These are phyloP conservation scores for Plenodomus tracheiphilus DNA, from an alignment of 2,329 filamentous ascomycete species.

Conservation along the genomic window DNA sequence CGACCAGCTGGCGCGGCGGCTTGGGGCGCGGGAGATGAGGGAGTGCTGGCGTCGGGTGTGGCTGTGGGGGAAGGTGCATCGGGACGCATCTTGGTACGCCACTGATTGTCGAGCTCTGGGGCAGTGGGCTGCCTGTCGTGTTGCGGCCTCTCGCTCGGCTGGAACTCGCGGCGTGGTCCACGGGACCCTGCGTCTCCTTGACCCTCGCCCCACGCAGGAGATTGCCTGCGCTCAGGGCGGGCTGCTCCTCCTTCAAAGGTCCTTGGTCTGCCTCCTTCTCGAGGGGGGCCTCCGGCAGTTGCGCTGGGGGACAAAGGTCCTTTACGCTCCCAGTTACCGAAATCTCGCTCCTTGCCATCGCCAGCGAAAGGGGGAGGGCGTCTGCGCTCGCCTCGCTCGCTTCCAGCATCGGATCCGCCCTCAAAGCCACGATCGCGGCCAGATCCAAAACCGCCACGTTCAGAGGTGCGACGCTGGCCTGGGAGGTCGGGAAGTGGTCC, in stretches of 20 bases:
- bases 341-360: constrained; percentile 78
- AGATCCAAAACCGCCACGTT: constrained; percentile 48
- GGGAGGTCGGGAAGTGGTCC: constrained; percentile 81
- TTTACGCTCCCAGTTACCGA: constrained; percentile 92
- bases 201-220: constrained; percentile 76
- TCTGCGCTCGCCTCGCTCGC: constrained; percentile 70
- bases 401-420: constrained; percentile 53
- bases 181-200: constrained; percentile 74
- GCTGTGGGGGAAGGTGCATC: constrained; percentile 68
- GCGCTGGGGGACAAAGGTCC: constrained; percentile 79
- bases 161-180: constrained; percentile 75
- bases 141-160: constrained; percentile 55
- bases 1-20: constrained; percentile 65
- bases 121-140: constrained; percentile 77
- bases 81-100: constrained; percentile 90
- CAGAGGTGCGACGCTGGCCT: constrained; percentile 58
- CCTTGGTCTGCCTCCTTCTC: constrained; percentile 63
- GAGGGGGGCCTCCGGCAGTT: constrained; percentile 40
- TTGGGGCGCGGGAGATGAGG: constrained; percentile 70
- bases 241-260: constrained; percentile 48
- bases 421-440: constrained; percentile 55
- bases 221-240: constrained; percentile 51
- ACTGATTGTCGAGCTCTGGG: constrained; percentile 89
- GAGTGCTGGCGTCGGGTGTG: constrained; percentile 74
- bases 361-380: constrained; percentile 65